A percentile compares a stretch with the other conserved stretches of the same genome.
phyloP scores from a whole-genome alignment of 169 alveolate genomes.

The Eimeria zaria region DNA sequence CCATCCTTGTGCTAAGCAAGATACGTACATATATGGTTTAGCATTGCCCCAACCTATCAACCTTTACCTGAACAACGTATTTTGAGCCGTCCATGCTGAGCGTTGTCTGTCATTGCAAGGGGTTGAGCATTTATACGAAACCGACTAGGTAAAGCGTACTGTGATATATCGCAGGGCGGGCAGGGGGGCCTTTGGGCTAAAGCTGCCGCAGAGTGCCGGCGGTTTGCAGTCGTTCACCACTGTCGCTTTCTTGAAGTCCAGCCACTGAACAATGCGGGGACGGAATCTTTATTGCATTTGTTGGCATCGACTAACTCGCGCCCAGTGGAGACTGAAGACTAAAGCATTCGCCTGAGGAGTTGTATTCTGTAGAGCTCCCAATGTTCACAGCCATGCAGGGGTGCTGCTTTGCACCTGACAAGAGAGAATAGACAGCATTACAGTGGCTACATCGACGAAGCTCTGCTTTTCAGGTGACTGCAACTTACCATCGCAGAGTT shows the following conservation, averaged over 20 bases:
- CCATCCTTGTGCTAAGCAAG: background rate
- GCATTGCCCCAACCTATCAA: background rate
- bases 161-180: slow-evolving; percentile 25
- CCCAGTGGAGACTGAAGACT: background rate
- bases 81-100: background rate
- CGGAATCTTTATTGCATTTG: slow-evolving; percentile 52
- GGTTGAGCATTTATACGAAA: too few species aligned
- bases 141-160: background rate
- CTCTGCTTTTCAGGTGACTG: background rate
- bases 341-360: background rate
- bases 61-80: background rate
- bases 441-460: background rate
- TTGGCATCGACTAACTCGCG: background rate
- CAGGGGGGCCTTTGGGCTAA: slow-evolving; percentile 36
- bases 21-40: background rate
- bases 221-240: slow-evolving; percentile 49
- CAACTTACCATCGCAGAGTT: background rate
- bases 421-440: background rate
- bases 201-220: slow-evolving; percentile 66
- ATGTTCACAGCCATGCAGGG: background rate
- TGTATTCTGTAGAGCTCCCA: background rate
- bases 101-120: background rate
- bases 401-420: background rate
- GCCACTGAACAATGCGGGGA: slow-evolving; percentile 47
- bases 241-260: slow-evolving; percentile 77